Base-by-base conservation (phyloP, 2,329 filamentous ascomycete genomes). In the Xylaria polymorpha region DNA sequence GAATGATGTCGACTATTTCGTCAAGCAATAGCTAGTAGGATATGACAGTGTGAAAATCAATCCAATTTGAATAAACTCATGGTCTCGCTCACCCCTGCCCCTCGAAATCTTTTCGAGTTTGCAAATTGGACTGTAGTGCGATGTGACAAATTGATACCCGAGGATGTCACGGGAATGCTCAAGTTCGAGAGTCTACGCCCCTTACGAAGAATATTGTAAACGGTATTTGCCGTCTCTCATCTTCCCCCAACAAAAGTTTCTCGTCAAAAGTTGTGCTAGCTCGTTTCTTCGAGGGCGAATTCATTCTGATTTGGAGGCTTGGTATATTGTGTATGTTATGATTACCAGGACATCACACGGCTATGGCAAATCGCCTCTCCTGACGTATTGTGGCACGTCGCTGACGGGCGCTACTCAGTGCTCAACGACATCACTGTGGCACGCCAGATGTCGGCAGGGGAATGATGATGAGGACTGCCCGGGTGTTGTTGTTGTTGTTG, bases 331-430 rank as follows among this genome's bases (percentile, higher is more conserved):
- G n/a, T n/a, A n/a, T n/a, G n/a, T n/a, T n/a, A n/a, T n/a, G n/a
- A n/a, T n/a, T n/a, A 68, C 39, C 39, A 46, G 20, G 66, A 68
- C 5, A 55, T 64, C 25, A 61, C 55, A 1, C 66, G 66, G 7
- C 37, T 68, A 1, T 46, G 37, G 2, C 6, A 60, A 3, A 37
- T 68, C 10, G 44, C 61, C 2, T 51, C 66, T 4, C 43, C 46
- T 0, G 29, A 55, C 39, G 37, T 68, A 3, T 20, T 44, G 12
- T 29, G 60, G 4, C 55, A 59, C 48, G n/a, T 20, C 3, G 59
- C 7, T 8, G 22, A 53, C 35, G 25, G 8, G 1, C 12, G 14
- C 3, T 10, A 4, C 2, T 35, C 22, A 12, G 20, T 48, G 2
- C 37, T 60, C 6, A 4, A 20, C 1, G 66, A 61, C 14, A 37